Evolutionary conservation across 495 filamentous ascomycete species (phyloP), one percentile per base, ranked within the genome.

Genomic region (Podospora sp.): DNA sequence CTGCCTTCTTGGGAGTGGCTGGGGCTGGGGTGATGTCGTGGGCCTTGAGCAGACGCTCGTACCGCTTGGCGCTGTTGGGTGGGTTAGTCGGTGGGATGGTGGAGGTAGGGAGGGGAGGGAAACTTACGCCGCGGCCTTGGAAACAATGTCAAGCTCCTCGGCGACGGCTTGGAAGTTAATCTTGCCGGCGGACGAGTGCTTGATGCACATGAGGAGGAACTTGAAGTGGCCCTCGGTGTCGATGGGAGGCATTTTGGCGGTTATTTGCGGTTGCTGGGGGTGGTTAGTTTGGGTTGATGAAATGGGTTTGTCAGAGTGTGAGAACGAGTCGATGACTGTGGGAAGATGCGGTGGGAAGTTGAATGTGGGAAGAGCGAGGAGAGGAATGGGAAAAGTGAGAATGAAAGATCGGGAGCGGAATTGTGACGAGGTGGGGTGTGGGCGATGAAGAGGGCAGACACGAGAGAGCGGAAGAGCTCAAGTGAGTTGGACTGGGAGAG

Each of bases 111-210:
- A 62, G 68, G 53, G 46, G 33, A 29, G 61, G 18, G 24, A 49
- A 57, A 84, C 89, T 81, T 83, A 91, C 89, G 89, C 88, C 6
- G 89, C 89, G 21, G 84, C 87, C 69, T 88, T 88, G 72, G 71
- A 81, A 11, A 89, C 81, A 59, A 91, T 89, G 24, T 75, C 73
- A 26, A 87, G 86, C 72, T 90, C 87, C 29, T 84, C 75, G n/a
- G 88, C 86, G 46, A 92, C 89, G 57, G 81, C 78, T 14, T 67
- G 72, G 69, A 89, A 91, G 69, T 91, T 83, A 14, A 89, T 79
- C 72, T 85, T 87, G 29, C 87, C 86, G 52, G 78, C 79, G 68
- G 77, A 80, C 1, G 84, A 79, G 74, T 86, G 77, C 51, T 84
- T 80, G 72, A 91, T 85, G 78, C 89, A 91, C 52, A 81, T 80